Conservation (phyloP, 129 eudicot species). For the Chrysanthemum seticuspe region DNA sequence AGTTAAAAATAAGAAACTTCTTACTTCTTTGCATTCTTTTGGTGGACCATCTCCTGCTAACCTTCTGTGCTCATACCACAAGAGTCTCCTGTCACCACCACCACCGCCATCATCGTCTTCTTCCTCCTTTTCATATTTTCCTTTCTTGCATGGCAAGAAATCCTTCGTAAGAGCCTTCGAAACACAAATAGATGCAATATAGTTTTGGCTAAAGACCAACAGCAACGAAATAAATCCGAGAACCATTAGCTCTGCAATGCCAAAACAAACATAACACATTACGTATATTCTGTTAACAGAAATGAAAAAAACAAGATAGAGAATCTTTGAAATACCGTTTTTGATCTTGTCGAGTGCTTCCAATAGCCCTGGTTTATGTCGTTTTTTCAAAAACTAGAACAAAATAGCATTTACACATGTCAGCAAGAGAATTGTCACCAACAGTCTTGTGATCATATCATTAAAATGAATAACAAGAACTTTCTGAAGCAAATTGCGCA, state of each 20-base stretch:
- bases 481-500: too few relatives aligned
- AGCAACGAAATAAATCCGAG: constrained; percentile 89
- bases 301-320: background rate
- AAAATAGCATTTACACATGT: background rate
- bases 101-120: constrained; percentile 20
- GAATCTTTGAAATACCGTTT: constrained; percentile 44
- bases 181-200: constrained; percentile 63
- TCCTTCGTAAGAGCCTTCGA: constrained; percentile 51
- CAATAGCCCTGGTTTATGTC: constrained; percentile 60
- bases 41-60: constrained; percentile 46
- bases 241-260: constrained; percentile 84
- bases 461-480: too few relatives aligned
- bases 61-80: constrained; percentile 68
- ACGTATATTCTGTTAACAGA: background rate
- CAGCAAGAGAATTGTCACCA: background rate
- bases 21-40: constrained; percentile 50
- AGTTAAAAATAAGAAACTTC: background rate
- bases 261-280: background rate
- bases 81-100: constrained; percentile 39
- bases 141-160: constrained; percentile 69
- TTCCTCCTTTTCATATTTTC: constrained; percentile 7
- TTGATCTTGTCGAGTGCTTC: constrained; percentile 89
- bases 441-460: background rate
- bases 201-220: constrained; percentile 73
- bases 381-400: constrained; percentile 43